Evolutionary conservation across 2,329 filamentous ascomycete species (phyloP), one percentile per base, ranked within the genome.

Genomic region (Sporothrix phasma): DNA sequence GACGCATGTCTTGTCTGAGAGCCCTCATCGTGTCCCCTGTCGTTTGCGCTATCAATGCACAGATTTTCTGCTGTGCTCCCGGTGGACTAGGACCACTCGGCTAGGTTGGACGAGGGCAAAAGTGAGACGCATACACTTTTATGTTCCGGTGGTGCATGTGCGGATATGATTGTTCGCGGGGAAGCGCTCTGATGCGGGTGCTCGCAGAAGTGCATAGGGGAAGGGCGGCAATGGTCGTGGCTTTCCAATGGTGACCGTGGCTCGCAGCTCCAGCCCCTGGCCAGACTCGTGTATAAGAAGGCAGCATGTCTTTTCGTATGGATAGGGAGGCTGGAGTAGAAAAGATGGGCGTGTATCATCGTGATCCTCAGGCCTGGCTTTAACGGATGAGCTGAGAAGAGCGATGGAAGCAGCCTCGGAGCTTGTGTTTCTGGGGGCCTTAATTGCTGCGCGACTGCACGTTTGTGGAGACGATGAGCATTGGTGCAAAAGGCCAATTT

Each of bases 101-200:
- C 26, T 11, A 56, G 31, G 51, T 26, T 19, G 24, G 39, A 39
- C 31, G 19, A 13, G 11, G 22, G n/a, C 46, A 59, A 46, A 60
- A 41, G 24, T 60, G 56, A 45, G 26, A 60, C 56, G 7, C 15
- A 13, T 13, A 15, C 34, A 37, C 34, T 13, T 24, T 17, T 8
- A 2, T 13, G 5, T 31, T n/a, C 31, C 5, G 22, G 26, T 26
- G 24, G 39, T 15, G 22, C 56, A 60, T 60, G 41, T 46, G 56
- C 56, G 34, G 56, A 34, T 45, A 46, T 46, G 56, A 60, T 60
- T 47, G 56, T 46, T 29, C 56, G n/a, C 11, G 26, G 41, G 56
- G 54, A 6, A 37, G 54, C 37, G 26, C 22, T 29, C 37, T 2
- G n/a, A 39, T 39, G 34, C 19, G 51, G 31, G 51, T 39, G 51